Evolutionary conservation across 352 stramenopile genomes (phyloP).

Genomic region (Achlya hypogyna): DNA sequence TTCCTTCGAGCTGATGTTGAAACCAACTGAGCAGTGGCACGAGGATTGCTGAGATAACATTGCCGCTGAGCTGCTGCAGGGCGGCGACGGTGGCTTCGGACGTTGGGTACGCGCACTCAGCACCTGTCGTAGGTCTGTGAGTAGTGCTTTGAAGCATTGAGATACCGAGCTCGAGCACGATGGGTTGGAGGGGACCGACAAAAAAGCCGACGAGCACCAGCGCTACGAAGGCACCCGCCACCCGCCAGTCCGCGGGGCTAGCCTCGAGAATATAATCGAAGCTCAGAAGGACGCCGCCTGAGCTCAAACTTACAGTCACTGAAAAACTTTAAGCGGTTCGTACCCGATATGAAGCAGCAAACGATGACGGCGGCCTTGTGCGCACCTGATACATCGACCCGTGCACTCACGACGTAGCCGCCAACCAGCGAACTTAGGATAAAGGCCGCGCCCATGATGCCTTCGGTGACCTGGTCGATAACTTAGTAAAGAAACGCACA

Average conservation of each 20-base stretch:
- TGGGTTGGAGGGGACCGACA: conserved; percentile 52
- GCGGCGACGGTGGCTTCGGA: conserved; percentile 66
- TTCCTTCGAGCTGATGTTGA: conserved; percentile 27
- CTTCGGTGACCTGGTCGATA: conserved; percentile 28
- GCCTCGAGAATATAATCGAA: neutral
- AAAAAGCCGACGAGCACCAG: conserved; percentile 41
- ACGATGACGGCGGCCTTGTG: conserved; percentile 48
- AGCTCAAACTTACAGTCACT: neutral
- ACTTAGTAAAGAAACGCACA: neutral
- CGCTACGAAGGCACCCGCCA: conserved; percentile 32
- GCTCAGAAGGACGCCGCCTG: neutral
- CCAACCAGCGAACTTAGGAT: conserved; percentile 61
- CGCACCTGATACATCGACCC: conserved; percentile 47
- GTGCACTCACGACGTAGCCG: conserved; percentile 52
- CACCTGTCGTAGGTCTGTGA: conserved; percentile 7
- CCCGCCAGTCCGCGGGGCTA: neutral
- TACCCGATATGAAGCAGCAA: conserved; percentile 39
- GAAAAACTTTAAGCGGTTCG: conserved; percentile 17
- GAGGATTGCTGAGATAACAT: conserved; percentile 54
- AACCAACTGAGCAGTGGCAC: conserved; percentile 43
- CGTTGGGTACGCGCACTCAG: conserved; percentile 62
- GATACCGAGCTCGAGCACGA: conserved; percentile 48
- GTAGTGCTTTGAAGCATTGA: neutral
- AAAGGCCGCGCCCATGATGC: conserved; percentile 53
- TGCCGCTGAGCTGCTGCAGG: conserved; percentile 65